A percentile compares a stretch with the other conserved stretches of the same genome.
Evolutionary conservation across 345 rosid species (phyloP).

Genomic region (Microthlaspi erraticum): DNA sequence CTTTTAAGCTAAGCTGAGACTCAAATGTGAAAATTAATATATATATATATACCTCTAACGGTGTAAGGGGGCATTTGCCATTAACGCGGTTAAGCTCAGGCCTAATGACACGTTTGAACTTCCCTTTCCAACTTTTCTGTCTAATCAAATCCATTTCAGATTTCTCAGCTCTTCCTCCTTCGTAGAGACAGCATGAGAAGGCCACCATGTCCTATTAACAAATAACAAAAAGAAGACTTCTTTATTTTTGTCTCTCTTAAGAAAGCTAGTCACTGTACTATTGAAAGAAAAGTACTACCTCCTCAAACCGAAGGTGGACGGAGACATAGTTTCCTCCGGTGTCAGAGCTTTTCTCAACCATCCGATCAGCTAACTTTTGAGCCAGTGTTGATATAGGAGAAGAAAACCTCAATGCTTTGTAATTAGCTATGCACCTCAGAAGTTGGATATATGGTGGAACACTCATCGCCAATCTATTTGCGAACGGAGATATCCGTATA

Average conservation of each 20-base stretch:
- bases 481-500: constrained; percentile 84
- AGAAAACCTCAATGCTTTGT: constrained; percentile 81
- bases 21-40: constrained; percentile 16
- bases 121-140: constrained; percentile 79
- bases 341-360: constrained; percentile 73
- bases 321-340: constrained; percentile 81
- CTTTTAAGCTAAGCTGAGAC: not conserved
- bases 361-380: constrained; percentile 63
- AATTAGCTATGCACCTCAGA: constrained; percentile 87
- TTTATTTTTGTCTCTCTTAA: not conserved
- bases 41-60: constrained; percentile 72
- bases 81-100: constrained; percentile 80
- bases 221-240: not conserved
- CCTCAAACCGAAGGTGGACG: constrained; percentile 91
- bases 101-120: constrained; percentile 68
- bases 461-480: constrained; percentile 96
- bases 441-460: constrained; percentile 84
- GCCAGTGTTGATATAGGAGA: constrained; percentile 64
- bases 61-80: constrained; percentile 96
- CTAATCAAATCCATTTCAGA: constrained; percentile 68
- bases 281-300: constrained; percentile 54
- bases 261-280: not conserved
- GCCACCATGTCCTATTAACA: constrained; percentile 99
- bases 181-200: constrained; percentile 91
- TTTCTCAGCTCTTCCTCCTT: constrained; percentile 81